Evolutionary conservation across 305 asterid genomes (phyloP).

Genomic region (Striga hermonthica): DNA sequence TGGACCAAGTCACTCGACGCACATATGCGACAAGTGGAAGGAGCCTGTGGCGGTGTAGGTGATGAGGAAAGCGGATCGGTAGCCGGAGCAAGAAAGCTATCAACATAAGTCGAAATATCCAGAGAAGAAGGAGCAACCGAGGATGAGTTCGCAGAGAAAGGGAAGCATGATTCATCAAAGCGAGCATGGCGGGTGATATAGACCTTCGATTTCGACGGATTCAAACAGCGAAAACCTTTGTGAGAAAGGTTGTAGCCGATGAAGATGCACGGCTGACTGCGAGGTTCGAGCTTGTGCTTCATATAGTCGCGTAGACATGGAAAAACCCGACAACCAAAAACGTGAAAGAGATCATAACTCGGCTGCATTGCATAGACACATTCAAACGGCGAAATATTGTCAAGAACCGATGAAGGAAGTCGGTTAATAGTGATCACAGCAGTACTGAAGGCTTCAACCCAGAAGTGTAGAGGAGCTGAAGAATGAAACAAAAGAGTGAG

Average conservation of each 20-base stretch:
- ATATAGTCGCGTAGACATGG: background rate
- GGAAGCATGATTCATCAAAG: background rate
- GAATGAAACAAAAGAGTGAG: no score
- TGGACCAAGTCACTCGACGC: no score
- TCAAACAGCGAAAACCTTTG: background rate
- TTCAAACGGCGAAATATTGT: background rate
- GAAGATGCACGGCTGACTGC: background rate
- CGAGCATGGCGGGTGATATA: conserved; percentile 1
- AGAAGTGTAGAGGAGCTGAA: no score
- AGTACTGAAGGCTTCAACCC: conserved; percentile 7
- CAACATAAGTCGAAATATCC: no score
- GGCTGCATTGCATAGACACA: background rate
- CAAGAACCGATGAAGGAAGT: background rate
- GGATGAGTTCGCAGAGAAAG: no score
- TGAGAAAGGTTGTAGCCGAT: background rate
- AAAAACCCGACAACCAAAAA: no score
- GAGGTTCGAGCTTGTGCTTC: background rate
- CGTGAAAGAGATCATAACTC: background rate
- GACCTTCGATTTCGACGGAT: background rate
- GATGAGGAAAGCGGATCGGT: no score
- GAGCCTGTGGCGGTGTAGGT: no score
- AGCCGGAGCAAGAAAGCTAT: no score
- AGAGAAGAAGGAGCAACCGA: background rate
- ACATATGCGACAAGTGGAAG: background rate
- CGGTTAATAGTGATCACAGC: conserved; percentile 13